These are phyloP conservation scores for Heliocybe sulcata DNA, from an alignment of 1,284 basidiomycete species.

Conservation along the genomic window DNA sequence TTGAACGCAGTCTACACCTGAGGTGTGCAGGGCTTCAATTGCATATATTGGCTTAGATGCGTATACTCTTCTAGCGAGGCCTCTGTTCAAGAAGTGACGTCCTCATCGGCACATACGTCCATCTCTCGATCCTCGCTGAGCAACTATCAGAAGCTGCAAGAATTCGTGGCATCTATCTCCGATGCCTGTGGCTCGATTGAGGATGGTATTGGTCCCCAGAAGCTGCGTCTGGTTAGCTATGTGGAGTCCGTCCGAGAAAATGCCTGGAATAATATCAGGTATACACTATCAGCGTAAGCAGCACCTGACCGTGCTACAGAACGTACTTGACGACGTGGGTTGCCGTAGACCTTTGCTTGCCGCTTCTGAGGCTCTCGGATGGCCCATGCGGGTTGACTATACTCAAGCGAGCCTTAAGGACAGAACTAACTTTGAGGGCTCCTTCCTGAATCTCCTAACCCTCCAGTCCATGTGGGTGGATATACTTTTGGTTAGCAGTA, in stretches of 20 bases:
- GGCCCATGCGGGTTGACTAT: conserved; percentile 77
- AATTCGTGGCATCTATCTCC: conserved; percentile 44
- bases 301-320: not conserved
- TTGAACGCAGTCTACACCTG: conserved; percentile 63
- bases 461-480: conserved; percentile 68
- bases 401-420: conserved; percentile 37
- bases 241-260: conserved; percentile 50
- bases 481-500: conserved; percentile 1
- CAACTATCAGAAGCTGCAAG: conserved; percentile 53
- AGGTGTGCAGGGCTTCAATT: conserved; percentile 46
- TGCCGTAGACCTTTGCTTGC: conserved; percentile 46
- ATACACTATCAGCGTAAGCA: conserved; percentile 53
- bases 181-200: conserved; percentile 37
- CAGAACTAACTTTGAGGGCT: conserved; percentile 60
- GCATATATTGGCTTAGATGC: not conserved
- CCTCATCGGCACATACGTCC: conserved; percentile 24
- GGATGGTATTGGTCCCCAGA: conserved; percentile 35
- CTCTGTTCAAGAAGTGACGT: conserved; percentile 39
- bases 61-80: conserved; percentile 39
- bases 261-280: conserved; percentile 74
- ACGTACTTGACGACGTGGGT: conserved; percentile 6
- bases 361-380: conserved; percentile 67
- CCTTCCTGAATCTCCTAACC: conserved; percentile 68
- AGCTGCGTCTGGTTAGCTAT: conserved; percentile 50
- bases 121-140: conserved; percentile 42